A percentile compares a stretch with the other conserved stretches of the same genome.
These are phyloP conservation scores for Drechslerella coelobrocha DNA, from an alignment of 2,329 filamentous ascomycete species.

Conservation along the genomic window DNA sequence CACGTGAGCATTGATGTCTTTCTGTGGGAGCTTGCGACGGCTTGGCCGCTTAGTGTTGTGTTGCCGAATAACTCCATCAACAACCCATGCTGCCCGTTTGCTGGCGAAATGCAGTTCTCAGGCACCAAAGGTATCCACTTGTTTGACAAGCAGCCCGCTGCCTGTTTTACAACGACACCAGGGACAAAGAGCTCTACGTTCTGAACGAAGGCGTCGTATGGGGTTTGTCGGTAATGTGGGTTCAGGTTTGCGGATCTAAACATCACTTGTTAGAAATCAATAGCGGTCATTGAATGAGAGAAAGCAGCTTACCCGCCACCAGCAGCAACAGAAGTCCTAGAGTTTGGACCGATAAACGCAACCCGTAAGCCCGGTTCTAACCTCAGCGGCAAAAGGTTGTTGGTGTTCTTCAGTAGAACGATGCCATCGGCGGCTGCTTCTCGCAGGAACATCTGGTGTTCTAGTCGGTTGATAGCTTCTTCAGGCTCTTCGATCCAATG, in stretches of 20 bases:
- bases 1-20: constrained; percentile 55
- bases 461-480: constrained; percentile 55
- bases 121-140: constrained; percentile 55
- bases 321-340: constrained; percentile 59
- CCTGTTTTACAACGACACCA: constrained; percentile 52
- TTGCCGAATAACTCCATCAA: constrained; percentile 55
- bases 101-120: constrained; percentile 54
- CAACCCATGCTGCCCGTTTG: constrained; percentile 54
- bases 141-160: constrained; percentile 54
- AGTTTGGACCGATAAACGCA: constrained; percentile 65
- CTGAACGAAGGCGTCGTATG: constrained; percentile 53
- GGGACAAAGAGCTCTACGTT: constrained; percentile 51
- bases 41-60: constrained; percentile 52
- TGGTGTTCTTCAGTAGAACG: constrained; percentile 76
- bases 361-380: constrained; percentile 61
- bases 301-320: constrained; percentile 53
- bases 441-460: constrained; percentile 64
- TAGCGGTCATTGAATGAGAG: background rate
- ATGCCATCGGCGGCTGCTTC: constrained; percentile 72
- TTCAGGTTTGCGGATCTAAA: constrained; percentile 54
- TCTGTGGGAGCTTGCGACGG: constrained; percentile 53
- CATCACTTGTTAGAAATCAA: background rate
- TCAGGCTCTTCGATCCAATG: constrained; percentile 53
- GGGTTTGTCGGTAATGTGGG: constrained; percentile 54
- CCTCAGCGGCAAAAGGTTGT: constrained; percentile 67